A percentile compares a stretch with the other conserved stretches of the same genome.
These are phyloP conservation scores for Andrographis paniculata DNA, from an alignment of 305 asterid genomes.

Conservation along the genomic window DNA sequence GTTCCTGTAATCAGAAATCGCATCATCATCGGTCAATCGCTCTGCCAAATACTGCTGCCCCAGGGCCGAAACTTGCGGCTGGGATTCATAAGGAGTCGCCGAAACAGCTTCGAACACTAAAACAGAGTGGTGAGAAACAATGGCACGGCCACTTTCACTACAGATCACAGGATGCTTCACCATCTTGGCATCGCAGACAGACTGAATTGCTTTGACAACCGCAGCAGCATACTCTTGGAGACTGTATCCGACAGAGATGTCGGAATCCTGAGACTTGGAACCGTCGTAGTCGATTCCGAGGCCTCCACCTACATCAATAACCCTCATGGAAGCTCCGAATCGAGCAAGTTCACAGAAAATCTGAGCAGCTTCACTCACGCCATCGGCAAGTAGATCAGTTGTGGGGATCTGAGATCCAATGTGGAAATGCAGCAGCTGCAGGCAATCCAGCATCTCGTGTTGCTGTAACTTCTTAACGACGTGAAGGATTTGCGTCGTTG, in stretches of 20 bases:
- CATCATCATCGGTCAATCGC: slow-evolving; percentile 54
- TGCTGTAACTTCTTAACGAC: slow-evolving; percentile 68
- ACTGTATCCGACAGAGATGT: slow-evolving; percentile 66
- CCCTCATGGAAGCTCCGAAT: slow-evolving; percentile 74
- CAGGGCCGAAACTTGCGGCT: slow-evolving; percentile 30
- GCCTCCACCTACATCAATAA: slow-evolving; percentile 88
- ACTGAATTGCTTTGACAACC: slow-evolving; percentile 57
- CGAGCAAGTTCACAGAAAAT: slow-evolving; percentile 77
- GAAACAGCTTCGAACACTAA: slow-evolving; percentile 79
- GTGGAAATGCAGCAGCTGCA: slow-evolving; percentile 88
- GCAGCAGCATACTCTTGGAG: slow-evolving; percentile 78
- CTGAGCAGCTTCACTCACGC: slow-evolving; percentile 89
- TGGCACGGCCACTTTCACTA: slow-evolving; percentile 96
- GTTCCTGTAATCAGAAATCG: slow-evolving; percentile 48
- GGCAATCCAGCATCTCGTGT: slow-evolving; percentile 68
- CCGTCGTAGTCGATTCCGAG: slow-evolving; percentile 95
- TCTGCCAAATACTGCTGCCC: slow-evolving; percentile 51
- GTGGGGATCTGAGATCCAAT: slow-evolving; percentile 97
- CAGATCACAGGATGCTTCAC: slow-evolving; percentile 74
- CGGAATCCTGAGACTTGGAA: slow-evolving; percentile 67
- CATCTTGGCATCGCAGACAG: slow-evolving; percentile 56
- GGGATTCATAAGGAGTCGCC: slow-evolving; percentile 29
- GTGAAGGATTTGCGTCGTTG: slow-evolving; percentile 69
- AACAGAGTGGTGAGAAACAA: slow-evolving; percentile 91
- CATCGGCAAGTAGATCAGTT: slow-evolving; percentile 60